phyloP scores from a whole-genome alignment of 2,329 filamentous ascomycete species.

The Proliferodiscus dingleyae region DNA sequence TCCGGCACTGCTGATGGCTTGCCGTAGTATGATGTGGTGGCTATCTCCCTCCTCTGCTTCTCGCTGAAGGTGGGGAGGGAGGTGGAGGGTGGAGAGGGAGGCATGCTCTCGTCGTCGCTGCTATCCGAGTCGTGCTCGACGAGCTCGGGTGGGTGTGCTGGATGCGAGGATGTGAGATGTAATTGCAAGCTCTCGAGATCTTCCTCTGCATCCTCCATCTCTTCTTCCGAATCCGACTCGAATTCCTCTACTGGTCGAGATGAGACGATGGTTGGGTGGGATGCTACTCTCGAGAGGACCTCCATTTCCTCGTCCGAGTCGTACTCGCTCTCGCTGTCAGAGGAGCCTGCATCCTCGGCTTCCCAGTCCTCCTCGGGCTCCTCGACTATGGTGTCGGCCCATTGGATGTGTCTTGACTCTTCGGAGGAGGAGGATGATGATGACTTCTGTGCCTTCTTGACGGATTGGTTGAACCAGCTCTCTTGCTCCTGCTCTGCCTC shows the following conservation, averaged over 20 bases:
- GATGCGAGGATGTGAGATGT: constrained; percentile 63
- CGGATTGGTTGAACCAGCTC: constrained; percentile 95
- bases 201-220: constrained; percentile 49
- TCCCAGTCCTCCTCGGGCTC: constrained; percentile 68
- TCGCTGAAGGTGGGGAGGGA: constrained; percentile 55
- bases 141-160: constrained; percentile 61
- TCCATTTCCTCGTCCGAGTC: constrained; percentile 54
- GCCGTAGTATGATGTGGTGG: constrained; percentile 35
- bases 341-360: constrained; percentile 54
- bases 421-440: constrained; percentile 20
- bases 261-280: constrained; percentile 26
- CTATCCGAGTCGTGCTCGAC: constrained; percentile 60
- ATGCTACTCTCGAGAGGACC: constrained; percentile 44
- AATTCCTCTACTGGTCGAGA: constrained; percentile 26
- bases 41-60: constrained; percentile 44
- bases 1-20: constrained; percentile 29
- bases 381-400: constrained; percentile 75
- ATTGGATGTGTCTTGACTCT: constrained; percentile 72
- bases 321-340: constrained; percentile 43
- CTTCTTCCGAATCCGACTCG: constrained; percentile 32
- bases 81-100: constrained; percentile 43
- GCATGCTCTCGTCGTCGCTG: constrained; percentile 68
- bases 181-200: constrained; percentile 62
- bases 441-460: constrained; percentile 63
- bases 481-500: constrained; percentile 95